Percentiles rank a stretch among this genome's conserved stretches.
Conservation (phyloP, 306 rosid species). For the Crotalaria pallida region DNA sequence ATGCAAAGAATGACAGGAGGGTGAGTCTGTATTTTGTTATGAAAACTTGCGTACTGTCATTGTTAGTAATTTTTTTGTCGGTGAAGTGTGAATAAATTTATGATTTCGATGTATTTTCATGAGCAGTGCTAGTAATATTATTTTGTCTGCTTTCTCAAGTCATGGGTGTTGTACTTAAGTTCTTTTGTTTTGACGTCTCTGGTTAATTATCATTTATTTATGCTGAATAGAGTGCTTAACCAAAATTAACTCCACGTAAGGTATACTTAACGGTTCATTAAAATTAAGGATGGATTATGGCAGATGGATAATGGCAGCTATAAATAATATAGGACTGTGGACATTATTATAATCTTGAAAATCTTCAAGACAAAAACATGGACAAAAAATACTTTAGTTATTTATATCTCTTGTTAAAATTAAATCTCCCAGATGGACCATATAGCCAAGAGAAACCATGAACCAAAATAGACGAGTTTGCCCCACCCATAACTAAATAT, state of each 20-base stretch:
- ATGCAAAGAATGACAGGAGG: constrained; percentile 94
- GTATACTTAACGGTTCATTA: background rate
- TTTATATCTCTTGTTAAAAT: background rate
- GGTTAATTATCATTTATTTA: background rate
- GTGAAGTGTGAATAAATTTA: background rate
- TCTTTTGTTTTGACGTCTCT: background rate
- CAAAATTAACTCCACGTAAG: background rate
- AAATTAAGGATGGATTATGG: background rate
- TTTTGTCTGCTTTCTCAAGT: background rate
- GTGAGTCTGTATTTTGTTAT: constrained; percentile 44
- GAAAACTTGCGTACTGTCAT: background rate
- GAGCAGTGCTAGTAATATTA: background rate
- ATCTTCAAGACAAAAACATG: background rate
- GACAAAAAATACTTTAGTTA: background rate
- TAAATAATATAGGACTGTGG: background rate
- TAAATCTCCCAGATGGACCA: background rate
- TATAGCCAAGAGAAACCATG: too few relatives aligned
- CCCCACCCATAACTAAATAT: too few relatives aligned
- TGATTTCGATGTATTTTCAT: background rate
- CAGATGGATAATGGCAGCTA: background rate
- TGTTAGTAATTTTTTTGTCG: background rate
- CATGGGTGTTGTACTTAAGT: background rate
- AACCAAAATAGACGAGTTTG: too few relatives aligned
- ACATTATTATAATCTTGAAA: background rate
- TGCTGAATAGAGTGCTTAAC: background rate